phyloP scores from a whole-genome alignment of 2,329 filamentous ascomycete genomes.

The Apiospora phragmitis region DNA sequence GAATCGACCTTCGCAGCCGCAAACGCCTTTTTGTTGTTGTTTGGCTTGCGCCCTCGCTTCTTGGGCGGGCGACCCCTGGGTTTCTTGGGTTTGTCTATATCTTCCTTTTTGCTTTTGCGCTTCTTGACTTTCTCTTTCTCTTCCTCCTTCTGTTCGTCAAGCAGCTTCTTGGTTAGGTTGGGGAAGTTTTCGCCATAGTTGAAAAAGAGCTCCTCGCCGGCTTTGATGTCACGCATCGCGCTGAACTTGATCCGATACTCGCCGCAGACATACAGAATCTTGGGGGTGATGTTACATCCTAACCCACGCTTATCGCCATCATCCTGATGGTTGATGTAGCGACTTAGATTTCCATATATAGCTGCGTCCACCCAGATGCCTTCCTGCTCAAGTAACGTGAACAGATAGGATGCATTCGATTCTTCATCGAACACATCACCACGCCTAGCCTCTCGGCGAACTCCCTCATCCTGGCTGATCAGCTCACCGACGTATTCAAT shows the following conservation, averaged over 20 bases:
- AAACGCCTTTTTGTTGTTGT: slow-evolving; percentile 29
- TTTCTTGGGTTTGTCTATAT: slow-evolving; percentile 27
- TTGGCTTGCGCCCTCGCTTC: slow-evolving; percentile 30
- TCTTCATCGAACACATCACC: slow-evolving; percentile 63
- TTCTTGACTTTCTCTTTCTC: slow-evolving; percentile 27
- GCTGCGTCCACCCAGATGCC: slow-evolving; percentile 73
- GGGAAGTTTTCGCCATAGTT: slow-evolving; percentile 74
- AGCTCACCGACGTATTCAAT: slow-evolving; percentile 82
- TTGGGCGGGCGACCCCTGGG: slow-evolving; percentile 29
- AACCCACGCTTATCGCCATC: slow-evolving; percentile 46
- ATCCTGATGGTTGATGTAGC: slow-evolving; percentile 80
- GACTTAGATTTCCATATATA: slow-evolving; percentile 75
- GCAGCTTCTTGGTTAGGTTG: slow-evolving; percentile 56
- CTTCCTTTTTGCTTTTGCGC: slow-evolving; percentile 18
- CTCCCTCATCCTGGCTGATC: slow-evolving; percentile 68
- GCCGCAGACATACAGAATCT: slow-evolving; percentile 71
- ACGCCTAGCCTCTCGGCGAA: slow-evolving; percentile 63
- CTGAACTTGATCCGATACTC: slow-evolving; percentile 76
- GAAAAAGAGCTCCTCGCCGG: slow-evolving; percentile 79
- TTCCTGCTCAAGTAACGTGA: slow-evolving; percentile 59
- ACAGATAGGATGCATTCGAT: slow-evolving; percentile 65
- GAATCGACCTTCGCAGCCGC: slow-evolving; percentile 24
- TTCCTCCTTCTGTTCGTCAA: slow-evolving; percentile 42
- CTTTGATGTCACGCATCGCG: slow-evolving; percentile 64
- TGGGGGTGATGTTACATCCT: slow-evolving; percentile 63